Evolutionary conservation across 1,139 yeast genomes (phyloP).

Genomic region (Zygosaccharomyces sapae): DNA sequence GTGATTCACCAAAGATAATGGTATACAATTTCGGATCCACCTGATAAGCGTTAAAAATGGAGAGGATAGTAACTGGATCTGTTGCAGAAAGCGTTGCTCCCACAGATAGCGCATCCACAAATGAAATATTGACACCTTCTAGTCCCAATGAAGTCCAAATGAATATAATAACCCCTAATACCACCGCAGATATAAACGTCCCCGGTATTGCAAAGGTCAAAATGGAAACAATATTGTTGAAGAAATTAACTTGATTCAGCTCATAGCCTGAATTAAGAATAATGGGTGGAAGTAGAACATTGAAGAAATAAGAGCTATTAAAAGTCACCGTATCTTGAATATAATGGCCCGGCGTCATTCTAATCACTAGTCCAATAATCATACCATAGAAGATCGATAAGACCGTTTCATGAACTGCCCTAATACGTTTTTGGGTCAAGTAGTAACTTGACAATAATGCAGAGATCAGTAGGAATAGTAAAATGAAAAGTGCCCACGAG

Average conservation of each 20-base stretch:
- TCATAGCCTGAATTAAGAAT: conserved; percentile 95
- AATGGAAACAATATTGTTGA: conserved; percentile 86
- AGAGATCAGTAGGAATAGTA: conserved; percentile 71
- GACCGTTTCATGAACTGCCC: conserved; percentile 95
- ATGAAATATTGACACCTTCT: conserved; percentile 81
- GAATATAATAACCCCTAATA: conserved; percentile 76
- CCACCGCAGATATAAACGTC: conserved; percentile 86
- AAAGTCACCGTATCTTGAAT: conserved; percentile 96
- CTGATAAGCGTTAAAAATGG: conserved; percentile 94
- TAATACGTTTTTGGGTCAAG: conserved; percentile 83
- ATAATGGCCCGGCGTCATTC: conserved; percentile 91
- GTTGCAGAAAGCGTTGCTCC: conserved; percentile 98
- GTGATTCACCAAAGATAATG: conserved; percentile 92
- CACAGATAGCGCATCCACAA: conserved; percentile 93
- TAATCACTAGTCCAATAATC: conserved; percentile 87
- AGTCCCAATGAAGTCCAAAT: conserved; percentile 90
- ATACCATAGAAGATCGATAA: conserved; percentile 93
- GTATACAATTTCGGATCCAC: conserved; percentile 97
- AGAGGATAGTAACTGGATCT: conserved; percentile 94
- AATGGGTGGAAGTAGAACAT: conserved; percentile 90
- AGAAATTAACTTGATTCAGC: conserved; percentile 90
- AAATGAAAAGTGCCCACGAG: conserved; percentile 93
- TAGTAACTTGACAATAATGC: conserved; percentile 96
- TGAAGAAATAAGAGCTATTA: conserved; percentile 91
- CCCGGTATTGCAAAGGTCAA: conserved; percentile 96